Conservation (phyloP, 345 rosid species). For the Crucihimalaya himalaica region DNA sequence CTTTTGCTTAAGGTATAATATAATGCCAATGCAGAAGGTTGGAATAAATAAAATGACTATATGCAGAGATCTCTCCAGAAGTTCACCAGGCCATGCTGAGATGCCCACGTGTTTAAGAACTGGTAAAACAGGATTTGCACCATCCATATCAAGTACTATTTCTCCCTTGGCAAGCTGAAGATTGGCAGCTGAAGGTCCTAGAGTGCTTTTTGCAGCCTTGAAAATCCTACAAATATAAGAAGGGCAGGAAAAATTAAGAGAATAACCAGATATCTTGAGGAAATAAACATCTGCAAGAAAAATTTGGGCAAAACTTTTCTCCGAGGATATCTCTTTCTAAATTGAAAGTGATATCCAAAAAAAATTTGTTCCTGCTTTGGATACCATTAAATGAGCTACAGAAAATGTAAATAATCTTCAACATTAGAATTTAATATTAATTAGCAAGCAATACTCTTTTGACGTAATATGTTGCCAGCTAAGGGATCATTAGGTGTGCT, state of each 20-base stretch:
- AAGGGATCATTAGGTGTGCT: conserved; percentile 16
- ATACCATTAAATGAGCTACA: conserved; percentile 12
- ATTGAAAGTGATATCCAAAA: conserved; percentile 12
- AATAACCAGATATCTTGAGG: not conserved
- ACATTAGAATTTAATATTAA: not conserved
- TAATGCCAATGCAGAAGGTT: conserved; percentile 7
- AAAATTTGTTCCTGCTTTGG: conserved; percentile 4
- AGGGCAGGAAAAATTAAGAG: conserved; percentile 7
- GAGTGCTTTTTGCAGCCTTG: conserved; percentile 57
- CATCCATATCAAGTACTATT: conserved; percentile 80
- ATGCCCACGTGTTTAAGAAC: conserved; percentile 94
- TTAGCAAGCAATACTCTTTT: conserved; percentile 6
- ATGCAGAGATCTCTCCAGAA: conserved; percentile 31
- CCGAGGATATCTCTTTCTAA: conserved; percentile 13
- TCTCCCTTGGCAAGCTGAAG: conserved; percentile 86
- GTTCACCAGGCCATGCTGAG: conserved; percentile 94
- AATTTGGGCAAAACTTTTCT: conserved; percentile 1
- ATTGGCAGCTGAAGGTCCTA: conserved; percentile 57
- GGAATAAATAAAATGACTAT: conserved; percentile 8
- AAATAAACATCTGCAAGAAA: conserved; percentile 9
- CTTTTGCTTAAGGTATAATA: not conserved
- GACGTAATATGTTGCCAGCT: conserved; percentile 5
- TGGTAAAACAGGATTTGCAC: conserved; percentile 83
- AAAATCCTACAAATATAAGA: conserved; percentile 51
- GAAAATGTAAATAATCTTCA: not conserved